Percentiles rank a stretch among this genome's conserved stretches.
Evolutionary conservation across 2,329 filamentous ascomycete genomes (phyloP).

Genomic region (Trichoderma breve): DNA sequence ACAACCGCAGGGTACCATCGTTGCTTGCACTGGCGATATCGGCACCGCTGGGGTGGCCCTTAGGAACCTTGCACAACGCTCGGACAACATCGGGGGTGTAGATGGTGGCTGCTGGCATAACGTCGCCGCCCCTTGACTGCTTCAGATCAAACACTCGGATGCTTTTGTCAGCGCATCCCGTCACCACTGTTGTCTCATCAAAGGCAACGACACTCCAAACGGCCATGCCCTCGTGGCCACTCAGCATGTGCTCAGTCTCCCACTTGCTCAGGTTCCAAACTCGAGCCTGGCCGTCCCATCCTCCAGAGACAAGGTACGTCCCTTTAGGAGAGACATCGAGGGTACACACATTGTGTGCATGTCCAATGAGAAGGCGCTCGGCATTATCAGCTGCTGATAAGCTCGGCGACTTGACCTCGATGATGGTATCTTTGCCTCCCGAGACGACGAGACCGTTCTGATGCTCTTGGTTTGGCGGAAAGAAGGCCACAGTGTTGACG

Average conservation of each 20-base stretch:
- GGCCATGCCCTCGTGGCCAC: slow-evolving; percentile 70
- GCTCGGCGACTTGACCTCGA: slow-evolving; percentile 78
- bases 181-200: slow-evolving; percentile 76
- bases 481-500: slow-evolving; percentile 79
- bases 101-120: slow-evolving; percentile 53
- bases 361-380: slow-evolving; percentile 81
- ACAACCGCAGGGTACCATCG: slow-evolving; percentile 83
- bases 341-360: slow-evolving; percentile 83
- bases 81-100: slow-evolving; percentile 79
- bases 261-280: slow-evolving; percentile 85
- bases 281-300: slow-evolving; percentile 87
- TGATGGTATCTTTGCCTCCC: slow-evolving; percentile 86
- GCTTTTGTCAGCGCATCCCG: slow-evolving; percentile 86
- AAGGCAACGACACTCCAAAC: slow-evolving; percentile 92
- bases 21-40: slow-evolving; percentile 96
- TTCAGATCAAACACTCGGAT: slow-evolving; percentile 81
- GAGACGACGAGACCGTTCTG: slow-evolving; percentile 82
- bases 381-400: slow-evolving; percentile 70
- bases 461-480: slow-evolving; percentile 65
- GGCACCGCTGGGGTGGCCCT: slow-evolving; percentile 73
- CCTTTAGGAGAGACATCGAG: slow-evolving; percentile 74
- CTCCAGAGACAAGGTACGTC: slow-evolving; percentile 78
- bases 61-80: slow-evolving; percentile 79
- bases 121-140: slow-evolving; percentile 53
- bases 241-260: slow-evolving; percentile 69